Base-by-base conservation (phyloP, 441 rosid genomes). In the Adansonia gregorii region DNA sequence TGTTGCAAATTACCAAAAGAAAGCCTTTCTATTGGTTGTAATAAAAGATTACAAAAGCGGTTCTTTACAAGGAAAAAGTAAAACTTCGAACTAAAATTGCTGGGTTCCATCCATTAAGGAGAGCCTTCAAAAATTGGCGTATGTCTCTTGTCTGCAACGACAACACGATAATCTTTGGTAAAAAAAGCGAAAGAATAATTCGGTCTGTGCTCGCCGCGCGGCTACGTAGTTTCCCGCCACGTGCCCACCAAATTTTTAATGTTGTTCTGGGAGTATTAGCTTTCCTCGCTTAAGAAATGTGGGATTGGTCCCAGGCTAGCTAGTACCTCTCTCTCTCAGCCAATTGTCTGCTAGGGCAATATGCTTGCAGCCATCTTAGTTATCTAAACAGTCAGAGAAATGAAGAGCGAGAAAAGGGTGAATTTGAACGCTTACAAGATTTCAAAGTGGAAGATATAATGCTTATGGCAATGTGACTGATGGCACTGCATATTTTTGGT, bases 151-250 rank as follows among this genome's bases (percentile, higher is more conserved):
- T 27, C 35, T 48, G 78, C 79, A 17, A 20, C 80, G 72, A 19
- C 75, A 83, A 82, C 87, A 84, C 87, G 85, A 85, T 86, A 85
- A 78, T 84, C 85, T 85, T 85, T 83, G 35, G 35, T 27, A 0
- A 87, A 88, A 85, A 87, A 85, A 87, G 85, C 83, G 86, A 87
- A 83, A 85, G 86, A 87, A 87, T 85, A 85, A 82, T 78, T 86
- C 82, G 84, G 85, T 80, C 0, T 85, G 86, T 80, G 79, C 86
- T 74, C 81, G 76, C 56, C 15, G 78, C 67, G 52, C 68, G 20
- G 46, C 74, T 51, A 0, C 39, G 0, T 48, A 9, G 35, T 27
- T 27, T 0, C 0, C 1, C 1, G 3, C 0, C 15, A 3, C 2
- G 15, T 3, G 11, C 0, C 11, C 11, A 12, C 14, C 14, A 0